Evolutionary conservation across 441 rosid species (phyloP), one percentile per base, ranked within the genome.

Genomic region (Populus hybrid): DNA sequence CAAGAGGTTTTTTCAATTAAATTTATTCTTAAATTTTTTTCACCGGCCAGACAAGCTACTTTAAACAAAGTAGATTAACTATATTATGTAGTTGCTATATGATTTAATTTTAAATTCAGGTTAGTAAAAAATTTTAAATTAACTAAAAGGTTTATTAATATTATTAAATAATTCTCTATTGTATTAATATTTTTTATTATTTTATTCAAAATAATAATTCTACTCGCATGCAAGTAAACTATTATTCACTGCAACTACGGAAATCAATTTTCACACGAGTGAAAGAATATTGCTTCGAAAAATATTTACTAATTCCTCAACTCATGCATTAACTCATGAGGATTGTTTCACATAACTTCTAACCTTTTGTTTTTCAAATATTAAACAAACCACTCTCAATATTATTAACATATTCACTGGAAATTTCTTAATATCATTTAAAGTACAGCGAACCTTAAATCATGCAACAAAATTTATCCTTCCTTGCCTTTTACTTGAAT

Each of bases 11-110:
- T 46, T 16, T 46, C 2, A 0, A 4, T 46, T 1, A 0, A 4
- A 14, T 46, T 14, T 14, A 14, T 46, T 5, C 1, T 46, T 0
- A 46, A 46, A 4, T 46, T 1, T 12, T 46, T 14, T 46, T 46
- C 0, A 46, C 2, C 0, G 0, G 0, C 1, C 0, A 46, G 2
- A 0, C 2, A 4, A 0, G 20, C 0, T 46, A 7, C 1, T 46
- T 46, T 46, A 14, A 1, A 50, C 0, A 0, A 50, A 5, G 6
- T 14, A 14, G 1, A 16, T 46, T 0, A 1, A 16, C 20, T 46
- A 14, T 5, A 0, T 46, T 0, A 4, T 46, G 0, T 4, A 50
- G 0, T 1, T 50, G 0, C 0, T 14, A 14, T 9, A 14, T 14
- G 0, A 46, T 46, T 46, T 46, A 12, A 46, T 46, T 46, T 46